A percentile compares a stretch with the other conserved stretches of the same genome.
phyloP scores from a whole-genome alignment of 352 stramenopile genomes.

The Phytophthora nicotianae region DNA sequence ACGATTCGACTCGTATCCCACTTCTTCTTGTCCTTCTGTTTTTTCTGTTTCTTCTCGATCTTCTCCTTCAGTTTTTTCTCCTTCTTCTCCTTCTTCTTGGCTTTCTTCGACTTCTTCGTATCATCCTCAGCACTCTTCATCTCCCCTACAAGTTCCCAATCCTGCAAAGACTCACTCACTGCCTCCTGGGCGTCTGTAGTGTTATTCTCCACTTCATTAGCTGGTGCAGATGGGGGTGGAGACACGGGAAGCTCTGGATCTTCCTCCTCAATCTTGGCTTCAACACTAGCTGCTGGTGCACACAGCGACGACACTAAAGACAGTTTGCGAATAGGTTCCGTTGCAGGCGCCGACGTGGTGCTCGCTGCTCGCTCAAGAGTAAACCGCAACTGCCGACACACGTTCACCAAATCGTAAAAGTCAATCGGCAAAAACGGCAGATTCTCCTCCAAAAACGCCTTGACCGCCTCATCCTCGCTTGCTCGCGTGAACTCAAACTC shows the following conservation, averaged over 20 bases:
- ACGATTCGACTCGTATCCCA: constrained; percentile 45
- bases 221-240: constrained; percentile 13
- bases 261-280: constrained; percentile 30
- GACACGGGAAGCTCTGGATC: constrained; percentile 34
- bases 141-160: constrained; percentile 34
- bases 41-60: constrained; percentile 39
- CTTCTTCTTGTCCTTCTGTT: constrained; percentile 33
- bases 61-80: constrained; percentile 35
- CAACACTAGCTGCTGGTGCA: constrained; percentile 22
- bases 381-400: constrained; percentile 63
- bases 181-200: constrained; percentile 7
- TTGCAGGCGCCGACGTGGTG: constrained; percentile 14
- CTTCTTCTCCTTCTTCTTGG: constrained; percentile 33
- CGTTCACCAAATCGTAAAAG: constrained; percentile 74
- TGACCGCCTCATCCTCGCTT: constrained; percentile 66
- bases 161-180: constrained; percentile 26
- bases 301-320: constrained; percentile 45
- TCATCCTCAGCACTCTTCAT: constrained; percentile 20
- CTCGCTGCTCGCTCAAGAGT: constrained; percentile 48
- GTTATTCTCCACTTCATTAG: constrained; percentile 23
- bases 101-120: constrained; percentile 26
- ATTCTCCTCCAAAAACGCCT: constrained; percentile 55
- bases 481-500: constrained; percentile 56
- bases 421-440: constrained; percentile 79
- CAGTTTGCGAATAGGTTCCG: constrained; percentile 22